Conservation (phyloP, 257 asterid genomes). For the Plantago elongata region DNA sequence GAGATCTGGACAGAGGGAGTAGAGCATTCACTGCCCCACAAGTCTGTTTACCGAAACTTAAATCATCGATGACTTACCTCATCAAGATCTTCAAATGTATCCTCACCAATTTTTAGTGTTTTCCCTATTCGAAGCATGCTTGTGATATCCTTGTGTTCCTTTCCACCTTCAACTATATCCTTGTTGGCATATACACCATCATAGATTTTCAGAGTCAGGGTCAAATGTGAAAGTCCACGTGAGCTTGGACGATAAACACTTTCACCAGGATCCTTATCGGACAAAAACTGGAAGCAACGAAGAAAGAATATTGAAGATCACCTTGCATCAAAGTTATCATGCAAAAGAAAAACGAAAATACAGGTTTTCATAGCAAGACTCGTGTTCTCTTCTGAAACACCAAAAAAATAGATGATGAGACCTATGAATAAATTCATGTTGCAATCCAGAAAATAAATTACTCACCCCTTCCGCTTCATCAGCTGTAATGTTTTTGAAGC, state of each 20-base stretch:
- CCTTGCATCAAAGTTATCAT: background rate
- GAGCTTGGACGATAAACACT: constrained; percentile 86
- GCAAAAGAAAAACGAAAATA: background rate
- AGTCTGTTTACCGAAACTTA: background rate
- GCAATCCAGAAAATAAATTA: constrained; percentile 10
- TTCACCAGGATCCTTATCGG: constrained; percentile 88
- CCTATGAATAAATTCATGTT: constrained; percentile 6
- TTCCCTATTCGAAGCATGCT: constrained; percentile 93
- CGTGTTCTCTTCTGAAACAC: constrained; percentile 1
- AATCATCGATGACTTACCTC: constrained; percentile 48
- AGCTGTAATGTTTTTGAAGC: constrained; percentile 76
- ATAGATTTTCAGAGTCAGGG: constrained; percentile 72
- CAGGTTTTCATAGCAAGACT: background rate
- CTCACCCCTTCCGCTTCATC: constrained; percentile 80
- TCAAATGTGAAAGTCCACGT: constrained; percentile 80
- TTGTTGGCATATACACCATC: constrained; percentile 85
- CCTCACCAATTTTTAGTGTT: constrained; percentile 90
- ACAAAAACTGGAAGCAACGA: constrained; percentile 47
- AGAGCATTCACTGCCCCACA: too few species aligned
- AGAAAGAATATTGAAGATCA: background rate
- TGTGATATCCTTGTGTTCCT: constrained; percentile 87
- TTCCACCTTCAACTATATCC: constrained; percentile 86
- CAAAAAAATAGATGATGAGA: constrained; percentile 4
- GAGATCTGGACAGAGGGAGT: too few species aligned
- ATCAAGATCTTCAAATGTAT: constrained; percentile 95